These are phyloP conservation scores for Cutaneotrichosporon dermatis DNA, from an alignment of 1,284 basidiomycete genomes.

Conservation along the genomic window DNA sequence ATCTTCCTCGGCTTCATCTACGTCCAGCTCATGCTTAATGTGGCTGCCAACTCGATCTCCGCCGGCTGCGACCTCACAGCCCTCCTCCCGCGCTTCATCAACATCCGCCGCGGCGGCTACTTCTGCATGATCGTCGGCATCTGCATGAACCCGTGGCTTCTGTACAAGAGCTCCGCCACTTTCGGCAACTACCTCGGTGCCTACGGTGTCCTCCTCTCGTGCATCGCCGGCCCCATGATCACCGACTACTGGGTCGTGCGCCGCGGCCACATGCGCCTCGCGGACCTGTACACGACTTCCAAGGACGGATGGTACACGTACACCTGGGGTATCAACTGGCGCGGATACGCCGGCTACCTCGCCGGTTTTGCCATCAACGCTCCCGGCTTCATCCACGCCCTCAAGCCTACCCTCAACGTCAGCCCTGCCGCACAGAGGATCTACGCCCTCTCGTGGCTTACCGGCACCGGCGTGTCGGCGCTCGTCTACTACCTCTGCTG, in stretches of 20 bases:
- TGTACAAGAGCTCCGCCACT: constrained; percentile 67
- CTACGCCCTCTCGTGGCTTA: constrained; percentile 60
- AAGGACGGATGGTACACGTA: constrained; percentile 70
- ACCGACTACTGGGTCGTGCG: constrained; percentile 76
- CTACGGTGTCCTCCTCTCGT: constrained; percentile 61
- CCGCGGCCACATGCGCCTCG: constrained; percentile 65
- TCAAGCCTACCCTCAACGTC: constrained; percentile 57
- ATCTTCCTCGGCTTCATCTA: constrained; percentile 56
- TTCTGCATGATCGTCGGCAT: constrained; percentile 70
- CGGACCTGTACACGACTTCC: constrained; percentile 63
- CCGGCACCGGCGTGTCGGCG: constrained; percentile 66
- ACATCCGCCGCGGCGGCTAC: constrained; percentile 77
- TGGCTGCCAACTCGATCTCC: constrained; percentile 77
- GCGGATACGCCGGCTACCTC: constrained; percentile 50
- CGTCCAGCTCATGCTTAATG: constrained; percentile 54
- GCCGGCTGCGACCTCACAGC: constrained; percentile 82
- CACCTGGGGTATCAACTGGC: constrained; percentile 67
- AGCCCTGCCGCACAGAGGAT: constrained; percentile 63
- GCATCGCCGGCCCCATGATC: constrained; percentile 78
- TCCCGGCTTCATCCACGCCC: constrained; percentile 53
- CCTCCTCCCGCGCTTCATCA: constrained; percentile 72
- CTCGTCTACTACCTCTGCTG: constrained; percentile 62
- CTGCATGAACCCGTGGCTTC: constrained; percentile 66
- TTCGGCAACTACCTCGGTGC: constrained; percentile 80
- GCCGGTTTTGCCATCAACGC: constrained; percentile 76